phyloP scores from a whole-genome alignment of 257 asterid genomes.

The Solanum medicagineum region DNA sequence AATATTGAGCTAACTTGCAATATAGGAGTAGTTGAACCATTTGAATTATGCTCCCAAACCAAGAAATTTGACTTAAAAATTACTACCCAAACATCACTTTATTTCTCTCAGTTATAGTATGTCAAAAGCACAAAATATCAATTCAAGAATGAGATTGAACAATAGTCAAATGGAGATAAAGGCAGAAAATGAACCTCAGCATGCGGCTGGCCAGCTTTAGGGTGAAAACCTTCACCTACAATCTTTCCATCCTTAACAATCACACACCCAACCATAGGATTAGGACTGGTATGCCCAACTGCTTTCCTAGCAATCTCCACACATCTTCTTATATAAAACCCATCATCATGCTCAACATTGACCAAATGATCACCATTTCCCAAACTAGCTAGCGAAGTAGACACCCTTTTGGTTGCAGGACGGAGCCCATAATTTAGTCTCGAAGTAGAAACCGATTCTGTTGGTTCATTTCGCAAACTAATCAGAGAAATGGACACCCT shows the following conservation, averaged over 20 bases:
- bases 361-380: slow-evolving; percentile 12
- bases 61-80: not conserved
- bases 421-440: slow-evolving; percentile 21
- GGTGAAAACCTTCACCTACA: slow-evolving; percentile 92
- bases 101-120: not conserved
- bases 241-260: slow-evolving; percentile 74
- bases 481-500: slow-evolving; percentile 19
- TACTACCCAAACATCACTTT: not conserved
- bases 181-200: slow-evolving; percentile 29
- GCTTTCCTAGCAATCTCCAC: slow-evolving; percentile 83
- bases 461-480: slow-evolving; percentile 11
- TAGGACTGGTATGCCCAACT: slow-evolving; percentile 78
- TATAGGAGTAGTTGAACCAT: not conserved
- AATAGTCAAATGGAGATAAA: not conserved
- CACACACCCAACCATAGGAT: slow-evolving; percentile 96
- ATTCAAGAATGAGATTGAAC: not conserved
- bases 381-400: slow-evolving; percentile 13
- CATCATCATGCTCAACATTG: slow-evolving; percentile 35
- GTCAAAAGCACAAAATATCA: not conserved
- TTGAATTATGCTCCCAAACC: not conserved
- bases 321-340: slow-evolving; percentile 64
- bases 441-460: slow-evolving; percentile 3
- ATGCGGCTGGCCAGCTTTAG: slow-evolving; percentile 97
- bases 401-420: slow-evolving; percentile 27
- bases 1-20: not conserved